These are phyloP conservation scores for Mimosa pudica DNA, from an alignment of 306 rosid genomes.

Conservation along the genomic window DNA sequence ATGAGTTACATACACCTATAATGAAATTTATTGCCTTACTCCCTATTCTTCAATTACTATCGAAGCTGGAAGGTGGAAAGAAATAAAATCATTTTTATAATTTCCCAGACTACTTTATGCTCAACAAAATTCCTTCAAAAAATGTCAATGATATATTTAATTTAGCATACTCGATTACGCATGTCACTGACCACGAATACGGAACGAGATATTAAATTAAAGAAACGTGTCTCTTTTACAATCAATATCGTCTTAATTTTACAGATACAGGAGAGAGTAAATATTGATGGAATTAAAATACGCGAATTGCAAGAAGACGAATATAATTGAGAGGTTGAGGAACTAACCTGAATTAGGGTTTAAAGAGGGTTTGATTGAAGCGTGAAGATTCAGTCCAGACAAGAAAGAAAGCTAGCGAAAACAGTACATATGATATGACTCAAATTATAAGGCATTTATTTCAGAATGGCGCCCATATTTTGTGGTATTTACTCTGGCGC, in stretches of 20 bases:
- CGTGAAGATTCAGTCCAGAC: neutral
- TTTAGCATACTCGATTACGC: neutral
- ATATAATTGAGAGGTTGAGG: neutral
- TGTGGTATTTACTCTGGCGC: neutral
- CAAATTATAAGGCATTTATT: neutral
- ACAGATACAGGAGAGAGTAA: constrained; percentile 1
- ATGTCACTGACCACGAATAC: neutral
- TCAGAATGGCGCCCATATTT: neutral
- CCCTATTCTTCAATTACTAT: neutral
- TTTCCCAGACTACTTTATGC: neutral
- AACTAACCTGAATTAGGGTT: constrained; percentile 44
- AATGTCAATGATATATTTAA: neutral
- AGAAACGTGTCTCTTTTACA: neutral
- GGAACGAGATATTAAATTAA: neutral
- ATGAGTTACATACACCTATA: neutral
- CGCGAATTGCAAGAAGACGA: neutral
- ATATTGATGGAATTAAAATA: neutral
- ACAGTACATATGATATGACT: neutral
- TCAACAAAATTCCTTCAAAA: neutral
- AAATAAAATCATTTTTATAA: too few species aligned
- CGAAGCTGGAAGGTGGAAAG: neutral
- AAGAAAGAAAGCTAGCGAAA: neutral
- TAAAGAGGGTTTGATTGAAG: constrained; percentile 35
- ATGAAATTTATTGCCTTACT: neutral
- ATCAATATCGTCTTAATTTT: neutral